Conservation (phyloP, 768 basidiomycete genomes). For the Lactarius vividus region DNA sequence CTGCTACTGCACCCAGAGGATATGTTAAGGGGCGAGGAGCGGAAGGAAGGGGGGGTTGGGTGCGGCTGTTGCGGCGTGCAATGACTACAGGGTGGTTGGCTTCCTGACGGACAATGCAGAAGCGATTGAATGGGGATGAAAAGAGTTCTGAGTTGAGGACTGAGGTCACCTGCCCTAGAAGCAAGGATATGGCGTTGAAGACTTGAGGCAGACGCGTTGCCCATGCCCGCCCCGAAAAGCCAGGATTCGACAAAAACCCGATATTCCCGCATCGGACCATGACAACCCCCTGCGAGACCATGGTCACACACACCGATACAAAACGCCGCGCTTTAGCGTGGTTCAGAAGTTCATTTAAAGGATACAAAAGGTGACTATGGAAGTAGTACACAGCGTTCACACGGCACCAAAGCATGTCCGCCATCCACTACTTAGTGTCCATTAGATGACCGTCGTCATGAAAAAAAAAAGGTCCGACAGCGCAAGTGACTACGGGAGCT, state of each 20-base stretch:
- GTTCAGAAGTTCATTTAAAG: background rate
- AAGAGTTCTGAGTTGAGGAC: background rate
- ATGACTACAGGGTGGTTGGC: background rate
- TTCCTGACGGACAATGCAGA: background rate
- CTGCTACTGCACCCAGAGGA: background rate
- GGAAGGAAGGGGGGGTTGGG: background rate
- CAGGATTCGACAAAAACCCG: slow-evolving; percentile 9
- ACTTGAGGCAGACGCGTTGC: slow-evolving; percentile 19
- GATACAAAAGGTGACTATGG: background rate
- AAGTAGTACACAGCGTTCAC: background rate
- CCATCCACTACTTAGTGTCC: background rate
- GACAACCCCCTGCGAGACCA: background rate
- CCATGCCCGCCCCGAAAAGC: slow-evolving; percentile 4
- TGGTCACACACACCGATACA: background rate
- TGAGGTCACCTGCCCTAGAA: background rate
- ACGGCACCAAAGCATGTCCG: background rate
- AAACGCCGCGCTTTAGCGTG: slow-evolving; percentile 1
- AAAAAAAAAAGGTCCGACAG: background rate
- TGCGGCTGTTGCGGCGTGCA: background rate
- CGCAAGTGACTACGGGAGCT: background rate
- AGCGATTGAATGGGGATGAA: background rate
- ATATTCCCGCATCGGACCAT: slow-evolving; percentile 12
- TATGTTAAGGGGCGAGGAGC: background rate
- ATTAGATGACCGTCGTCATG: background rate
- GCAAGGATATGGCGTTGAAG: slow-evolving; percentile 14